phyloP scores from a whole-genome alignment of 495 filamentous ascomycete genomes.

The Xylaria venustula region DNA sequence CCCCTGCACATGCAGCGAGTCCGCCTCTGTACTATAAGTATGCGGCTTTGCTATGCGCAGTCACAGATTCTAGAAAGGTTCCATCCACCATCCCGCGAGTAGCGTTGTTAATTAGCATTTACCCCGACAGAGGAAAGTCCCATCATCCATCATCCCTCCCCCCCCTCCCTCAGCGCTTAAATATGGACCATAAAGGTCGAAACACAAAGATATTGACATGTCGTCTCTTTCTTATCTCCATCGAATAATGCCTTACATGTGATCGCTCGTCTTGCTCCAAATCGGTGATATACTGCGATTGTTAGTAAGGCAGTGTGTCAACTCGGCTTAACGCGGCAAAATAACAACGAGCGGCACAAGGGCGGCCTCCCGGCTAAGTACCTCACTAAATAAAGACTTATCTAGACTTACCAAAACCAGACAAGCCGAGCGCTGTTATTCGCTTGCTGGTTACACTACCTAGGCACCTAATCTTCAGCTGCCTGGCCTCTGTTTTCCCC shows the following conservation, averaged over 20 bases:
- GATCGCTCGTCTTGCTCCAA: too few species aligned
- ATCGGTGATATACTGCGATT: too few species aligned
- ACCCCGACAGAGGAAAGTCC: neutral
- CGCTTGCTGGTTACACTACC: neutral
- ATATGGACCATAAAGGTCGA: too few species aligned
- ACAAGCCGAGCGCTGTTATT: slow-evolving; percentile 8
- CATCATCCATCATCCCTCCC: neutral
- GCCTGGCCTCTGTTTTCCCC: neutral
- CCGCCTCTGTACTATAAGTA: neutral
- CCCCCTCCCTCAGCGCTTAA: too few species aligned
- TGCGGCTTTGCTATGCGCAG: too few species aligned
- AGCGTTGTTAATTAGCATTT: too few species aligned
- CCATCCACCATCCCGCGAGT: neutral
- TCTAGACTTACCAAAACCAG: slow-evolving; percentile 10
- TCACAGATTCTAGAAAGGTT: neutral
- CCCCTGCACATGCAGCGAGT: neutral
- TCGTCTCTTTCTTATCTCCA: slow-evolving; percentile 7
- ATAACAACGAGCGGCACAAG: too few species aligned
- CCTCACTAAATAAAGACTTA: too few species aligned
- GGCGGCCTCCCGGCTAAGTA: neutral
- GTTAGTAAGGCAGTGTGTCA: too few species aligned
- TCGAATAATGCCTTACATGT: slow-evolving; percentile 5
- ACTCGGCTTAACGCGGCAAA: neutral
- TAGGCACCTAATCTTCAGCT: too few species aligned
- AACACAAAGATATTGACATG: neutral